A percentile compares a stretch with the other conserved stretches of the same genome.
Evolutionary conservation across 2,329 filamentous ascomycete species (phyloP).

Genomic region (Diaporthe vexans): DNA sequence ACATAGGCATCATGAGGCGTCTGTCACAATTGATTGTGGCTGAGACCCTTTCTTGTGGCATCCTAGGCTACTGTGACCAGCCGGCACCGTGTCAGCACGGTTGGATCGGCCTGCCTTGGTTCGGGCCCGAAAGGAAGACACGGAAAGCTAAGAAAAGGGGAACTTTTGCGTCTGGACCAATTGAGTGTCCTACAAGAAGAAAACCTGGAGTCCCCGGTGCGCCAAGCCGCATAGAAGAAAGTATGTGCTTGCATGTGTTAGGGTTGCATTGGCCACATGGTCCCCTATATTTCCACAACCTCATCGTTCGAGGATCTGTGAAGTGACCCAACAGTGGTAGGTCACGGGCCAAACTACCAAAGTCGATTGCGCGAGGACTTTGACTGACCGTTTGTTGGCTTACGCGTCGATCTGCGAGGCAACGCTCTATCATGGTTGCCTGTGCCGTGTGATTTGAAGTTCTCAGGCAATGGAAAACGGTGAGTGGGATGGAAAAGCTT

Average conservation of each 20-base stretch:
- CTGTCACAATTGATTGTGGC: neutral
- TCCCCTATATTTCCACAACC: neutral
- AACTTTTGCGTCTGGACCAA: conserved; percentile 1
- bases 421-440: neutral
- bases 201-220: neutral
- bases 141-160: conserved; percentile 27
- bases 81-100: neutral
- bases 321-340: conserved; percentile 1
- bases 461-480: neutral
- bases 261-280: neutral
- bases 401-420: conserved; percentile 20
- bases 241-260: conserved; percentile 9
- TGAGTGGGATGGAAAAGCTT: conserved; percentile 13
- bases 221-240: conserved; percentile 6
- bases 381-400: neutral
- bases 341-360: neutral
- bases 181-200: neutral
- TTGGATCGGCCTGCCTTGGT: neutral
- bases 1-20: neutral
- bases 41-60: neutral
- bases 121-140: conserved; percentile 14
- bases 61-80: neutral
- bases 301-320: conserved; percentile 17
- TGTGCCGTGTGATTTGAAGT: conserved; percentile 6
- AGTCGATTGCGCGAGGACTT: neutral